phyloP scores from a whole-genome alignment of 1,284 basidiomycete genomes.

The Ustilago nuda region DNA sequence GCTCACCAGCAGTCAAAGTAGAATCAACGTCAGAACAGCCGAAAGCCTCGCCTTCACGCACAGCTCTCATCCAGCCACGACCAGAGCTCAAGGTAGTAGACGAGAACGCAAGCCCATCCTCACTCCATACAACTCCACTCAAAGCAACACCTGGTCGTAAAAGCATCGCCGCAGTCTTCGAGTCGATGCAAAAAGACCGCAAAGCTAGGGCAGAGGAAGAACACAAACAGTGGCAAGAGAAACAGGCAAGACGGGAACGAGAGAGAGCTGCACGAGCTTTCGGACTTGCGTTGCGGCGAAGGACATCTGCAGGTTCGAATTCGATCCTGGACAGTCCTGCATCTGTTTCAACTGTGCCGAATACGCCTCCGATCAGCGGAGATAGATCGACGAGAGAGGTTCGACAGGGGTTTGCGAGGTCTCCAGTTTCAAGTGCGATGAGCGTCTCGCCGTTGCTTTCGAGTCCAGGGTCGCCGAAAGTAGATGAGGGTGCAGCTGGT shows the following conservation, averaged over 20 bases:
- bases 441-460: slow-evolving; percentile 21
- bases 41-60: slow-evolving; percentile 4
- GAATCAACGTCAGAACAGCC: background rate
- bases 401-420: background rate
- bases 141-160: slow-evolving; percentile 32
- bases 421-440: slow-evolving; percentile 11
- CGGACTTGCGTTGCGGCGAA: slow-evolving; percentile 12
- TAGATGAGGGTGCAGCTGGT: slow-evolving; percentile 26
- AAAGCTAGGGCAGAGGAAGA: slow-evolving; percentile 38
- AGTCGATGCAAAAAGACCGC: slow-evolving; percentile 49
- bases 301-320: slow-evolving; percentile 20
- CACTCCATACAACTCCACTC: slow-evolving; percentile 1
- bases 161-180: slow-evolving; percentile 52
- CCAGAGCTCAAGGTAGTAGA: slow-evolving; percentile 5
- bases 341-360: slow-evolving; percentile 2
- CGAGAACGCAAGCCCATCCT: background rate
- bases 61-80: slow-evolving; percentile 7
- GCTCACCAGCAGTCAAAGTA: slow-evolving; percentile 4
- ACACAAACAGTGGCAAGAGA: slow-evolving; percentile 40
- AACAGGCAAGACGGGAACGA: slow-evolving; percentile 38
- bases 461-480: slow-evolving; percentile 24
- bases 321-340: slow-evolving; percentile 23
- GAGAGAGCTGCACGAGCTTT: slow-evolving; percentile 47
- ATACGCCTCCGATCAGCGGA: slow-evolving; percentile 7
- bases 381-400: background rate